Conservation (phyloP, 2,329 filamentous ascomycete species). For the Ophiostoma sp. region DNA sequence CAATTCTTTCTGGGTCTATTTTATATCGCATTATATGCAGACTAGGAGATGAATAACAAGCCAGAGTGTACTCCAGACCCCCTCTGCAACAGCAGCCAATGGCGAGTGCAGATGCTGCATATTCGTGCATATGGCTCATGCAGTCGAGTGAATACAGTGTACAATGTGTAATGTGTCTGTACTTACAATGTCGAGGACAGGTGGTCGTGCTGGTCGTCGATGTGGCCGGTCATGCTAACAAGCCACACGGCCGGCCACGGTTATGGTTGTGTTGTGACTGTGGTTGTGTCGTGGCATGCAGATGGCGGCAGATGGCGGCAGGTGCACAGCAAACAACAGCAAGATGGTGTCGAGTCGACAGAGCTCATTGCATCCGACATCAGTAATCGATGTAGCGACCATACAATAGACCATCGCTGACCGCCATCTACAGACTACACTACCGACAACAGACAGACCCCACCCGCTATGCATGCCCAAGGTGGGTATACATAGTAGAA, state of each 20-base stretch:
- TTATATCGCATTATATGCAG: too few relatives aligned
- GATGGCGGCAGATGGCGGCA: too few relatives aligned
- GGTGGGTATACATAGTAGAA: background rate
- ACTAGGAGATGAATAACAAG: background rate
- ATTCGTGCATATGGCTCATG: conserved; percentile 4
- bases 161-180: background rate
- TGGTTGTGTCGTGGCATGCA: background rate
- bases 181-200: background rate
- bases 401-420: background rate
- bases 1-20: too few relatives aligned
- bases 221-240: background rate
- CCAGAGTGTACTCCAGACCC: background rate
- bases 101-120: background rate
- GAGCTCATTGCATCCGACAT: too few relatives aligned
- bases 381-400: too few relatives aligned
- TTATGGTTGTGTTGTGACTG: background rate
- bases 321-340: background rate
- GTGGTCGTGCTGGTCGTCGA: background rate
- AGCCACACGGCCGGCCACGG: background rate
- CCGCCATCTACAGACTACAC: conserved; percentile 5
- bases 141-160: background rate
- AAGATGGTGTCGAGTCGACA: too few relatives aligned
- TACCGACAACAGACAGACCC: background rate
- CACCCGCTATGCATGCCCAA: conserved; percentile 13
- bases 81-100: background rate